Evolutionary conservation across 2,329 filamentous ascomycete genomes (phyloP).

Genomic region (Trichoderma aggressivum): DNA sequence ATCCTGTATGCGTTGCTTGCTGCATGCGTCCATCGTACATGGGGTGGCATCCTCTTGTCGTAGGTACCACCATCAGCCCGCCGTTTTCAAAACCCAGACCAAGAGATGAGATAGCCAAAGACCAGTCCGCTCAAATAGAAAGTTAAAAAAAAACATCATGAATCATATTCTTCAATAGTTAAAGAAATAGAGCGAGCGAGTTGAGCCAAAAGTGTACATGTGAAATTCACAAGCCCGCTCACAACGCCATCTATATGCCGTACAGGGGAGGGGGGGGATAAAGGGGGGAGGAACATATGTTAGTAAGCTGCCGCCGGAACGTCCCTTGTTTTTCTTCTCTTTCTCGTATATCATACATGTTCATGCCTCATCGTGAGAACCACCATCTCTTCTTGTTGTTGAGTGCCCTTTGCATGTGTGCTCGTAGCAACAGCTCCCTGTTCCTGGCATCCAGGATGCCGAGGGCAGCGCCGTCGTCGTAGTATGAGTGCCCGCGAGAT

Average conservation of each 20-base stretch:
- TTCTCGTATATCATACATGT: background rate
- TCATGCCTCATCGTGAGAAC: constrained; percentile 12
- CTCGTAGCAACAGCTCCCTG: constrained; percentile 51
- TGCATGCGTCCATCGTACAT: constrained; percentile 12
- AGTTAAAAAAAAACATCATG: background rate
- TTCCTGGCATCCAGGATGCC: constrained; percentile 52
- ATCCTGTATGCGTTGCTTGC: background rate
- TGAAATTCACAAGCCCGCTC: background rate
- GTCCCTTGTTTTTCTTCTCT: background rate
- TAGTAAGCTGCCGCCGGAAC: background rate
- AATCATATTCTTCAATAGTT: background rate
- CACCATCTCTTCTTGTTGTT: constrained; percentile 37
- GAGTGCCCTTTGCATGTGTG: constrained; percentile 47
- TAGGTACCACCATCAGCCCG: background rate
- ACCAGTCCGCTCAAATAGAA: background rate
- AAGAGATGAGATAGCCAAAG: constrained; percentile 8
- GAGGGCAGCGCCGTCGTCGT: constrained; percentile 45
- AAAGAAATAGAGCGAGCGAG: background rate
- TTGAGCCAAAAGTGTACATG: background rate
- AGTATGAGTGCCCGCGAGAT: constrained; percentile 41
- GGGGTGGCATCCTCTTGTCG: background rate
- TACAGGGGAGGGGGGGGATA: background rate
- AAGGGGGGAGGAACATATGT: background rate
- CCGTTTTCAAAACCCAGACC: background rate
- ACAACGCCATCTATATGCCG: constrained; percentile 16